phyloP scores from a whole-genome alignment of 768 basidiomycete species.

The Suillus variegatus region DNA sequence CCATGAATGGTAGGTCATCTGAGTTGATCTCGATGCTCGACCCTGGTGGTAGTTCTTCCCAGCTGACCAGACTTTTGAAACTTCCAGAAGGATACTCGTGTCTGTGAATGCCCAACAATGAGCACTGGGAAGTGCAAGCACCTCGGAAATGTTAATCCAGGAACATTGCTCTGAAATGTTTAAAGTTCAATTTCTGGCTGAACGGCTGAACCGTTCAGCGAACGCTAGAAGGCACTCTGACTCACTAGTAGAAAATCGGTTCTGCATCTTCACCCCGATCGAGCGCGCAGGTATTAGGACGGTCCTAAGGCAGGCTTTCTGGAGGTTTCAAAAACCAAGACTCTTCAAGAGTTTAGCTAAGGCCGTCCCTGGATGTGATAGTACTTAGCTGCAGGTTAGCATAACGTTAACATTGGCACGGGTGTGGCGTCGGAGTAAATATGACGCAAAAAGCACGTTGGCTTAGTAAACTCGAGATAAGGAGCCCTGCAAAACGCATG shows the following conservation, averaged over 20 bases:
- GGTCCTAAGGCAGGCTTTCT: not conserved
- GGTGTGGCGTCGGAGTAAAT: not conserved
- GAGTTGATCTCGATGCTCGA: not conserved
- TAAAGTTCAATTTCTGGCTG: not conserved
- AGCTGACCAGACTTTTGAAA: not conserved
- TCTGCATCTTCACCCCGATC: not conserved
- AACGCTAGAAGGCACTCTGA: not conserved
- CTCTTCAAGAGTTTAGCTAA: no score
- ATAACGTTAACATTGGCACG: not conserved
- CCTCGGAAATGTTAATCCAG: not conserved
- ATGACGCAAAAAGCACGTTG: not conserved
- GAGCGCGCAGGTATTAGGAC: not conserved
- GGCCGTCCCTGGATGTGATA: not conserved
- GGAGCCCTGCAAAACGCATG: not conserved
- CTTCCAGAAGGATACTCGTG: not conserved
- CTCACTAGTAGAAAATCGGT: not conserved
- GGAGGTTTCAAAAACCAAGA: not conserved
- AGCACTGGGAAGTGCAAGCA: not conserved
- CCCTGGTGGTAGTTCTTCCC: not conserved
- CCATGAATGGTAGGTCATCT: not conserved
- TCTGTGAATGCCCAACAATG: not conserved
- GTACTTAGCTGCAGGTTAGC: not conserved
- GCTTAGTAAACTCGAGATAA: not conserved
- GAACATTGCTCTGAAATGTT: not conserved
- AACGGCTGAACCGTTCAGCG: not conserved